These are phyloP conservation scores for Sordariomycetes sp. DNA, from an alignment of 2,329 filamentous ascomycete genomes.

Conservation along the genomic window DNA sequence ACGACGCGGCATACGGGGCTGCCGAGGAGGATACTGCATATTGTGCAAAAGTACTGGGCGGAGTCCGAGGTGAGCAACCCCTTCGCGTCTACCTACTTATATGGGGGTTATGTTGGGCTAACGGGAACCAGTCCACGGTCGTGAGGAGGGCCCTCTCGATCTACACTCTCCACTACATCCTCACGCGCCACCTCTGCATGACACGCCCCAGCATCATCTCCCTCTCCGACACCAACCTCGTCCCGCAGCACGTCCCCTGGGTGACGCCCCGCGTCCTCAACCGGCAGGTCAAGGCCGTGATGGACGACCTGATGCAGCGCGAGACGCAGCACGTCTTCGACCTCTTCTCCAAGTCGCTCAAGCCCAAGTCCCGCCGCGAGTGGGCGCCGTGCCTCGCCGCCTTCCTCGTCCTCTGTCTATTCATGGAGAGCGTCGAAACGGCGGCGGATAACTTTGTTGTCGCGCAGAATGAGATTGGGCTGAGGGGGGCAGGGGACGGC, in stretches of 20 bases:
- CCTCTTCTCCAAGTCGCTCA: slow-evolving; percentile 36
- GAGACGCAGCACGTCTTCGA: slow-evolving; percentile 39
- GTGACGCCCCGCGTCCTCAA: slow-evolving; percentile 40
- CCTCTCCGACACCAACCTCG: slow-evolving; percentile 25
- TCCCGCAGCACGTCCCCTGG: slow-evolving; percentile 27
- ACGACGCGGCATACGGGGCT: slow-evolving; percentile 27
- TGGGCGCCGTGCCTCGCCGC: slow-evolving; percentile 45
- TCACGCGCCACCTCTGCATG: slow-evolving; percentile 39
- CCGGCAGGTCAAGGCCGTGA: slow-evolving; percentile 41
- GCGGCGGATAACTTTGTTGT: slow-evolving; percentile 38
- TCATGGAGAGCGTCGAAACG: slow-evolving; percentile 43
- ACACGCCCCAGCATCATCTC: slow-evolving; percentile 27
- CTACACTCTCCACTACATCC: slow-evolving; percentile 43
- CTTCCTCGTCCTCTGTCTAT: slow-evolving; percentile 42
- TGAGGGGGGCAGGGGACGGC: slow-evolving; percentile 12
- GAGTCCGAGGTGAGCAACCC: slow-evolving; percentile 24
- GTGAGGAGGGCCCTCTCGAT: slow-evolving; percentile 39
- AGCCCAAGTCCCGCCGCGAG: slow-evolving; percentile 35
- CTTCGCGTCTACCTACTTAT: neutral
- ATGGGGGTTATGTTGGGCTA: neutral
- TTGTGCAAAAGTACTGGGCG: slow-evolving; percentile 33
- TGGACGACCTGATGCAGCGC: slow-evolving; percentile 38
- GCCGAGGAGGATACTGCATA: slow-evolving; percentile 29
- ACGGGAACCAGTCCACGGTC: slow-evolving; percentile 24
- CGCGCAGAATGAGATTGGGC: slow-evolving; percentile 33